Base-by-base conservation (phyloP, 176 grass and related monocot genomes). In the Cenchrus americanus region DNA sequence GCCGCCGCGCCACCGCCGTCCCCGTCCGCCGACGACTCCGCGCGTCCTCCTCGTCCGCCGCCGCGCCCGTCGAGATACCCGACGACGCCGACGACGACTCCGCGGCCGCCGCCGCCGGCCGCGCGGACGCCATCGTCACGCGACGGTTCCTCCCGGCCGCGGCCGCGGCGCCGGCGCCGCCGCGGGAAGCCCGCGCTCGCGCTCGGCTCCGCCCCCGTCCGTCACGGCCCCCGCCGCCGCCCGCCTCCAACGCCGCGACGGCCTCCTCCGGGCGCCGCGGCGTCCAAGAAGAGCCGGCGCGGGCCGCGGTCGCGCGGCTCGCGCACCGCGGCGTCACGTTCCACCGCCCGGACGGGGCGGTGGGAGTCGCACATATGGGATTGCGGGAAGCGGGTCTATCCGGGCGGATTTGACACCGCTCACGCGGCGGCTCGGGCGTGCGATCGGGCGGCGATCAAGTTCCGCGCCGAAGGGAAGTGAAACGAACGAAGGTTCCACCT, bases 331-430 rank as follows among this genome's bases (percentile, higher is more conserved):
- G 96, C 54, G 96, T 98, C 79, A 98, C 96, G 77, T 98, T 98
- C 92, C 95, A 98, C 82, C 89, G 96, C 54, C 88, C n/a, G 96
- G 40, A 98, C 96, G 66, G 93, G 96, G 21, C 93, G 96, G 14
- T 98, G 96, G 96, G 96, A 98, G 81, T 98, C 96, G 76, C 96
- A 98, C 86, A 98, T 98, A 85, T 98, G 96, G 96, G 96, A 98
- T 91, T 98, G 96, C 57, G 96, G 96, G 85, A 98, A 98, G 91
- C 96, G 95, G 84, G 96, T 98, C 73, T 98, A 98, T 95, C 75
- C 95, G 86, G 96, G 96, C 19, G 96, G 93, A 95, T 98, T 98
- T 80, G 96, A 98, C 87, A 98, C 96, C 61, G 96, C 96, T 55
- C 96, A 98, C 46, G 96, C 96, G 81, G 96, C 96, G 42, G 96